Percentiles rank a stretch among this genome's conserved stretches.
Evolutionary conservation across 768 basidiomycete species (phyloP).

Genomic region (Xerocomellus dryophilus): DNA sequence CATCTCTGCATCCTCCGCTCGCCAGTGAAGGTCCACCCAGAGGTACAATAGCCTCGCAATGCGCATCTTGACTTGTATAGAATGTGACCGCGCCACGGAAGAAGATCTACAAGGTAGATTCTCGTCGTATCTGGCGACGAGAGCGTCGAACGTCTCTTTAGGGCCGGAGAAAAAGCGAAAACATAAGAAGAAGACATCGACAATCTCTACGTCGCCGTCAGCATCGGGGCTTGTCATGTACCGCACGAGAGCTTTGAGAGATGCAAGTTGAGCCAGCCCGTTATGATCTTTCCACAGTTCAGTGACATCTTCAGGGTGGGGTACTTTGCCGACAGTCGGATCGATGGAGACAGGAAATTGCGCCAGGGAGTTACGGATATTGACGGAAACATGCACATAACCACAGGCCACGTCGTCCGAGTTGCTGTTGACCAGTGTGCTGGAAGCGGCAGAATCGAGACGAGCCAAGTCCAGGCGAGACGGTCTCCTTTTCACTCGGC

Average conservation of each 20-base stretch:
- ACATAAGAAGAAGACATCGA: constrained; percentile 60
- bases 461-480: constrained; percentile 3
- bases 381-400: constrained; percentile 26
- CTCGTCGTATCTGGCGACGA: constrained; percentile 52
- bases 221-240: constrained; percentile 44
- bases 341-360: constrained; percentile 28
- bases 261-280: constrained; percentile 33
- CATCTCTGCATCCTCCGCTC: constrained; percentile 42
- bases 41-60: constrained; percentile 57
- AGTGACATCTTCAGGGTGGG: constrained; percentile 28
- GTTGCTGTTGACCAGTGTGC: constrained; percentile 20
- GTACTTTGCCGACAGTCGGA: constrained; percentile 28
- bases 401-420: constrained; percentile 11
- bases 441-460: constrained; percentile 13
- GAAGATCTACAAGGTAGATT: constrained; percentile 14
- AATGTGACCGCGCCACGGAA: constrained; percentile 39
- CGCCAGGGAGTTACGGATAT: constrained; percentile 27
- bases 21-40: constrained; percentile 77
- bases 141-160: constrained; percentile 38
- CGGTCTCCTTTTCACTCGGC: constrained; percentile 2
- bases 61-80: constrained; percentile 51
- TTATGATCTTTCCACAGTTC: constrained; percentile 30
- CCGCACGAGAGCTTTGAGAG: constrained; percentile 42
- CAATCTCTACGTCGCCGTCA: constrained; percentile 41
- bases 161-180: constrained; percentile 69